Base-by-base conservation (phyloP, 306 rosid species). In the Vigna angularis region DNA sequence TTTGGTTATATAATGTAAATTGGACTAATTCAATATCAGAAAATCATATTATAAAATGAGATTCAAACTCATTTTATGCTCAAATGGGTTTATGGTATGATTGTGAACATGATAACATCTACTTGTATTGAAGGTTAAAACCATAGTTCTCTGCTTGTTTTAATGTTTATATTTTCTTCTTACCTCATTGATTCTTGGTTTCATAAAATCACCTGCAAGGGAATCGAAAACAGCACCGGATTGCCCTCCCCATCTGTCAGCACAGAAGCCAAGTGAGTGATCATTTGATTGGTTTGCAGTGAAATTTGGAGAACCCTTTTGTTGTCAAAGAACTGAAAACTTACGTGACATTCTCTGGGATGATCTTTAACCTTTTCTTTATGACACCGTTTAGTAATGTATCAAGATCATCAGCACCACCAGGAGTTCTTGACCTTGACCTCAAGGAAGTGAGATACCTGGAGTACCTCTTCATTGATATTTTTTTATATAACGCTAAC, bases 151-250 rank as follows among this genome's bases (percentile, higher is more conserved):
- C 1, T 53, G 20, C 56, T 48, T 40, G 15, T 71, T 32, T 57
- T 50, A 9, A 7, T 11, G 9, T 61, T 44, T 15, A 7, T 34
- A 16, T 55, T 55, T 15, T 22, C 14, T 53, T 78, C 61, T 74
- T 86, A 90, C 98, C 99, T 90, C 97, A 10, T 78, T 67, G 59
- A 95, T 95, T 80, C 97, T 87, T 50, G 99, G 98, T 55, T 38
- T 95, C 99, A 95, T 95, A 55, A 95, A 95, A 55, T 95, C 99
- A 16, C 87, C 91, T 40, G 9, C 15, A 34, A 95, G 78, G 14
- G 40, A 0, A 2, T 4, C 0, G 42, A 91, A 95, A 5, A 88
- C 99, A 0, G 11, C 0, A 3, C 18, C 57, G 2, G 89, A 58
- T 61, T 95, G 97, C 18, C 79, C 88, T 77, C 89, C 88, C 98